Evolutionary conservation across 345 rosid genomes (phyloP).

Genomic region (Luvunga scandens): DNA sequence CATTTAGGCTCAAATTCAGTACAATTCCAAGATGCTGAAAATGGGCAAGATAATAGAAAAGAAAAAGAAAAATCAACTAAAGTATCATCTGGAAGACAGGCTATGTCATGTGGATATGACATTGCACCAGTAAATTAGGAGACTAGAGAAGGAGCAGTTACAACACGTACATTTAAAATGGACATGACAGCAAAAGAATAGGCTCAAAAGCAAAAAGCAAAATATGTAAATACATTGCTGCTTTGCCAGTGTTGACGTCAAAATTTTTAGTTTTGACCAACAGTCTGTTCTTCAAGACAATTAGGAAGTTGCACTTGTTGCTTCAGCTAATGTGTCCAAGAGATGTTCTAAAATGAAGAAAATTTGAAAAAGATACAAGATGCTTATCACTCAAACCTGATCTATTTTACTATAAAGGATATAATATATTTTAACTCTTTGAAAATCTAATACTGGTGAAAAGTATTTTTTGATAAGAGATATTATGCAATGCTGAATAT

Average conservation of each 20-base stretch:
- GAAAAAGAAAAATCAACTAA: background rate
- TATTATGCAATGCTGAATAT: background rate
- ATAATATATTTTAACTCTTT: background rate
- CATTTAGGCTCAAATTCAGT: background rate
- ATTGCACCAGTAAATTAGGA: background rate
- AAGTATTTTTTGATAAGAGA: background rate
- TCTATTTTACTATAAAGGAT: background rate
- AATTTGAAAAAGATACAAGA: no score
- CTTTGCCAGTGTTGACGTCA: background rate
- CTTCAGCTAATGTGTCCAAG: background rate
- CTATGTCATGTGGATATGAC: background rate
- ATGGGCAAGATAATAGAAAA: background rate
- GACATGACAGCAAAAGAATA: background rate
- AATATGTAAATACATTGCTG: background rate
- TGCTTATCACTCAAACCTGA: background rate
- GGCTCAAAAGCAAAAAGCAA: background rate
- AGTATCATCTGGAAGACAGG: no score
- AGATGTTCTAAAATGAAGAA: background rate
- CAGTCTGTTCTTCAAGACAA: background rate
- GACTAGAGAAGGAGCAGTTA: background rate
- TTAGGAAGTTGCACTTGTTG: background rate
- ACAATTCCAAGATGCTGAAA: background rate
- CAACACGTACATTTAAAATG: background rate
- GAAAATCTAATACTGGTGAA: background rate
- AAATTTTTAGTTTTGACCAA: background rate